Evolutionary conservation across 169 alveolate genomes (phyloP).

Genomic region (Babesia gibsoni): DNA sequence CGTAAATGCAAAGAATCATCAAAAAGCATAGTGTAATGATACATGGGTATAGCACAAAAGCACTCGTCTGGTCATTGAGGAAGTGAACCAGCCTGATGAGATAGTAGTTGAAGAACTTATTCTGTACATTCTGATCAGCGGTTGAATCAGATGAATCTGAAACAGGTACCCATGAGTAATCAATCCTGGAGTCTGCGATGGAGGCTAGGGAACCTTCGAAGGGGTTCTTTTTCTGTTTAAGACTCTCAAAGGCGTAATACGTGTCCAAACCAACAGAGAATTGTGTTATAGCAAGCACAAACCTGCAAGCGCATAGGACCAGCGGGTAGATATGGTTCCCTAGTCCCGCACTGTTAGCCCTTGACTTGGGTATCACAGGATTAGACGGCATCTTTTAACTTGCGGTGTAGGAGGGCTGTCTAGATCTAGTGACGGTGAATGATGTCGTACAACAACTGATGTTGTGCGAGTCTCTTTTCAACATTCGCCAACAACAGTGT

Average conservation of each 20-base stretch:
- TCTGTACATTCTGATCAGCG: conserved; percentile 2
- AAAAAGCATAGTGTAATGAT: conserved; percentile 3
- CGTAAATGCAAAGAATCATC: conserved; percentile 7
- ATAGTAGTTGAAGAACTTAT: conserved; percentile 27
- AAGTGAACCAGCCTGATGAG: conserved; percentile 33
- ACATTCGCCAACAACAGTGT: no score
- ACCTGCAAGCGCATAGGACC: conserved; percentile 8
- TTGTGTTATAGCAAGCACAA: conserved; percentile 40
- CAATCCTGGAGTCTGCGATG: neutral
- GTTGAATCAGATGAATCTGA: neutral
- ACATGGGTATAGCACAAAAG: conserved; percentile 15
- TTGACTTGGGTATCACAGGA: no score
- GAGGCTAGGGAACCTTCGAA: conserved; percentile 16
- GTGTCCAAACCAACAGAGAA: conserved; percentile 46
- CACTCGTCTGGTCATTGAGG: conserved; percentile 10
- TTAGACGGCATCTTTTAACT: no score
- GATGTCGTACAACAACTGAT: no score
- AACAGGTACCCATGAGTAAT: conserved; percentile 46
- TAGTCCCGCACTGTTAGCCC: no score
- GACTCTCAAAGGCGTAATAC: neutral
- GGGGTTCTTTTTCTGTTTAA: neutral
- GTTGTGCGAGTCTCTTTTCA: no score
- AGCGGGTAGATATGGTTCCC: conserved; percentile 9
- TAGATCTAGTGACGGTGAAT: no score
- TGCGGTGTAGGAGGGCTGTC: no score